phyloP scores from a whole-genome alignment of 192 early-diverging fungal genomes.

The Umbelopsis sp. region DNA sequence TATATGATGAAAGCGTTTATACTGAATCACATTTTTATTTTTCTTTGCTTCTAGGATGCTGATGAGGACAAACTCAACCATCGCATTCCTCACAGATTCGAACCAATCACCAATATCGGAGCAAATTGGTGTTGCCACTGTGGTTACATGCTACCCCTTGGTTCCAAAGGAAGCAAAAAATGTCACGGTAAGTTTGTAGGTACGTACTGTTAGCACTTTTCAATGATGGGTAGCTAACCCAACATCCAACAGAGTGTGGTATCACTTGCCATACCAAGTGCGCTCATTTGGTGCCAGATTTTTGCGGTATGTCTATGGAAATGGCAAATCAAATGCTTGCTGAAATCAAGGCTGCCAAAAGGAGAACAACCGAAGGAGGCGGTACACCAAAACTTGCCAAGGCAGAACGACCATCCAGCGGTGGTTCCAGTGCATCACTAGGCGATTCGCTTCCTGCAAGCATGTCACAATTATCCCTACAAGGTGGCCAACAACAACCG shows the following conservation, averaged over 20 bases:
- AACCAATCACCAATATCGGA: conserved; percentile 77
- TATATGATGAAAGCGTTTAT: background rate
- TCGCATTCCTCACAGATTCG: conserved; percentile 96
- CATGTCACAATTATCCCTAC: conserved; percentile 7
- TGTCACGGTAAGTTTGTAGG: conserved; percentile 48
- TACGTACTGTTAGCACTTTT: background rate
- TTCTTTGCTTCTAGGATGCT: conserved; percentile 46
- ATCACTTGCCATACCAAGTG: conserved; percentile 84
- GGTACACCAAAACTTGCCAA: conserved; percentile 23
- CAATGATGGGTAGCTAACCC: background rate
- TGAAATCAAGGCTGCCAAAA: conserved; percentile 72
- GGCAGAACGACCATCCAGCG: conserved; percentile 36
- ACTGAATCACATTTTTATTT: background rate
- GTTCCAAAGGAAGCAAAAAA: conserved; percentile 60
- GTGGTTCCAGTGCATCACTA: conserved; percentile 34
- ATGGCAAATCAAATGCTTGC: conserved; percentile 85
- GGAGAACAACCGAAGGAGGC: conserved; percentile 40
- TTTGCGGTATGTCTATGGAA: conserved; percentile 89
- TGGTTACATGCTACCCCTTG: conserved; percentile 92
- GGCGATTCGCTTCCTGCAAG: background rate
- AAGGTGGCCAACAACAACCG: conserved; percentile 48
- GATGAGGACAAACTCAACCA: conserved; percentile 82
- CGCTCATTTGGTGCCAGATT: conserved; percentile 83
- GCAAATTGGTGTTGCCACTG: conserved; percentile 98
- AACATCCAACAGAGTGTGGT: conserved; percentile 69